A percentile compares a stretch with the other conserved stretches of the same genome.
phyloP scores from a whole-genome alignment of 306 rosid species.

The Adenanthera pavonina region DNA sequence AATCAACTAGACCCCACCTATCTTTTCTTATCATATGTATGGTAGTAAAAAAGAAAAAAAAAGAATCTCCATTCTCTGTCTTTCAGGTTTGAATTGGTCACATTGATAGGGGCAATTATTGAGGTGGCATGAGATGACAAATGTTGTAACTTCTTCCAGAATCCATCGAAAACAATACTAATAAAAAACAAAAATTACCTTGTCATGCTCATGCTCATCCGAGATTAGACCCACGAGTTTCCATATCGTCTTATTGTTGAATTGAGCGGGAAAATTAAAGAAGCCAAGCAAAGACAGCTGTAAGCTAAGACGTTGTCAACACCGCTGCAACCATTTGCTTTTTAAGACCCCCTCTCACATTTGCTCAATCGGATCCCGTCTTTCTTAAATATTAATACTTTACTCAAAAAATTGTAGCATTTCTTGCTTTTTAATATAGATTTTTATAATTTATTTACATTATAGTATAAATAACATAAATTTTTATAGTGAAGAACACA shows the following conservation, averaged over 20 bases:
- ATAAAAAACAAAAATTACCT: neutral
- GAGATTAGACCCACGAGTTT: neutral
- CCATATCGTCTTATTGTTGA: slow-evolving; percentile 5
- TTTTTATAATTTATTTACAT: too few species aligned
- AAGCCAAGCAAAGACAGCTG: slow-evolving; percentile 13
- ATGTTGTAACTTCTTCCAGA: neutral
- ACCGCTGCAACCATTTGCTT: too few species aligned
- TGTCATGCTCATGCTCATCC: neutral
- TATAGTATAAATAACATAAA: too few species aligned
- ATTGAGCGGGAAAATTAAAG: neutral
- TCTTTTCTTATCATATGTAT: neutral
- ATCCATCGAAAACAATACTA: neutral
- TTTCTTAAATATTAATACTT: too few species aligned
- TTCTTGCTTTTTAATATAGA: too few species aligned
- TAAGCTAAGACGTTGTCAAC: neutral
- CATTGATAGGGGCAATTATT: neutral
- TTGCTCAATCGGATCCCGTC: too few species aligned
- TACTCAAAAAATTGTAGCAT: too few species aligned
- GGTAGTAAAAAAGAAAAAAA: too few species aligned
- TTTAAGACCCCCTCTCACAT: too few species aligned
- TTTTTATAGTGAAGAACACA: too few species aligned
- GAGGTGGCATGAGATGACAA: slow-evolving; percentile 1
- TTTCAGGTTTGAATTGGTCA: neutral
- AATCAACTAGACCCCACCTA: neutral
- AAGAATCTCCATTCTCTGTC: neutral